A percentile compares a stretch with the other conserved stretches of the same genome.
phyloP scores from a whole-genome alignment of 495 filamentous ascomycete species.

The Recurvomyces mirabilis region DNA sequence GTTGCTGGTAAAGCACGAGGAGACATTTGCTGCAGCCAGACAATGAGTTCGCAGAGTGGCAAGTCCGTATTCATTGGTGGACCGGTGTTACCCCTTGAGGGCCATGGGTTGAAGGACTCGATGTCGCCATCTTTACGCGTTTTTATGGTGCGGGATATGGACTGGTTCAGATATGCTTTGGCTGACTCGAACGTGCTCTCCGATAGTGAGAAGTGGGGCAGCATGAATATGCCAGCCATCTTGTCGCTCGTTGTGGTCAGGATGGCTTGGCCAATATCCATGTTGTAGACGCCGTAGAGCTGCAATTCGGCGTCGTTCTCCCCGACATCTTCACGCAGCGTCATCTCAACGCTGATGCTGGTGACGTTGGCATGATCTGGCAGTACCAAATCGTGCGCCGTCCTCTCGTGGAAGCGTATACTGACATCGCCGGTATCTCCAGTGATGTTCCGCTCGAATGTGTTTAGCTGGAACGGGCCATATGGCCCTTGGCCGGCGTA shows the following conservation, averaged over 20 bases:
- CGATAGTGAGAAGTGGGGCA: constrained; percentile 71
- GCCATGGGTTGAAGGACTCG: constrained; percentile 42
- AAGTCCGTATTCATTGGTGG: constrained; percentile 47
- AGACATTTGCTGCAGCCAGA: constrained; percentile 76
- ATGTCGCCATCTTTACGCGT: constrained; percentile 43
- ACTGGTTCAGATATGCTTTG: constrained; percentile 56
- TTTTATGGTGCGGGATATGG: constrained; percentile 54
- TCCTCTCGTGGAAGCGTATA: constrained; percentile 22
- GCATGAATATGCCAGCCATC: constrained; percentile 74
- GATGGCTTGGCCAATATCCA: constrained; percentile 59
- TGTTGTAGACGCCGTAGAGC: constrained; percentile 75
- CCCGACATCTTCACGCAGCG: constrained; percentile 57
- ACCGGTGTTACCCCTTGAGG: constrained; percentile 45
- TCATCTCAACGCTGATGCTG: constrained; percentile 52
- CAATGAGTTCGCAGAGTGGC: constrained; percentile 77
- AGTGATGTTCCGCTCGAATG: constrained; percentile 29
- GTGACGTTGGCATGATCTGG: constrained; percentile 10
- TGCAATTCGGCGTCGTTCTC: constrained; percentile 63
- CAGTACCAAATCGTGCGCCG: not conserved
- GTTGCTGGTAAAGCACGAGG: not conserved
- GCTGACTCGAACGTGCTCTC: constrained; percentile 54
- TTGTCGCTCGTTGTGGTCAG: constrained; percentile 85
- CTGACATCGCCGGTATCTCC: constrained; percentile 22
- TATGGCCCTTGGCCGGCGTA: constrained; percentile 31
- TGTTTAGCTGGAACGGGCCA: not conserved